Evolutionary conservation across 306 rosid species (phyloP).

Genomic region (Mimosa bimucronata): DNA sequence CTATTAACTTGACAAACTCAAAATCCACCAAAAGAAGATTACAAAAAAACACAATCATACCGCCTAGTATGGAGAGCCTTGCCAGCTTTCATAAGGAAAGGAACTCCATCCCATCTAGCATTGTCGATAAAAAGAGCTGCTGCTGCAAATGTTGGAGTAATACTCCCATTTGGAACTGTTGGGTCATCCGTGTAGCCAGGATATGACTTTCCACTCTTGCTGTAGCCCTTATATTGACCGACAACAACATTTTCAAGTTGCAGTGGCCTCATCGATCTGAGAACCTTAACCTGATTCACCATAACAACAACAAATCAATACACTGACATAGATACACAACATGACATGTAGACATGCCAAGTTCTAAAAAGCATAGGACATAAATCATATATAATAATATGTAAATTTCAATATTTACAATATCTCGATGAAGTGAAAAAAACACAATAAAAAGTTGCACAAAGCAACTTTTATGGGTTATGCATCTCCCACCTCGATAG

Average conservation of each 20-base stretch:
- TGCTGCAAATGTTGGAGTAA: conserved; percentile 97
- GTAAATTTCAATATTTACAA: neutral
- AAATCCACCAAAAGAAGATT: neutral
- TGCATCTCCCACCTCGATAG: neutral
- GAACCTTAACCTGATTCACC: conserved; percentile 83
- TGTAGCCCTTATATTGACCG: conserved; percentile 95
- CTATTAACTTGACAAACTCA: neutral
- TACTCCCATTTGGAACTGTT: conserved; percentile 77
- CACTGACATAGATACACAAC: neutral
- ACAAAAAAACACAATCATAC: conserved; percentile 35
- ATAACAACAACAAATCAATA: conserved; percentile 23
- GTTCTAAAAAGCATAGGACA: neutral
- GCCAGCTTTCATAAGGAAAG: conserved; percentile 97
- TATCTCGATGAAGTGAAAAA: neutral
- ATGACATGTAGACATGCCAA: neutral
- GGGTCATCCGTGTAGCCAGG: conserved; percentile 84
- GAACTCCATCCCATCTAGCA: conserved; percentile 99
- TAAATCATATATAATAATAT: neutral
- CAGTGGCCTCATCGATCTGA: conserved; percentile 84
- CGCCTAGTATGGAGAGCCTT: conserved; percentile 92
- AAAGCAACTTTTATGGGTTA: neutral
- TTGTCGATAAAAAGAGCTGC: conserved; percentile 89
- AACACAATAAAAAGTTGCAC: neutral
- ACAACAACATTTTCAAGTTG: conserved; percentile 82
- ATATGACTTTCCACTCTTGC: conserved; percentile 70